Evolutionary conservation across 1,139 yeast genomes (phyloP).

Genomic region (Yamadazyma spencermartinsiae): DNA sequence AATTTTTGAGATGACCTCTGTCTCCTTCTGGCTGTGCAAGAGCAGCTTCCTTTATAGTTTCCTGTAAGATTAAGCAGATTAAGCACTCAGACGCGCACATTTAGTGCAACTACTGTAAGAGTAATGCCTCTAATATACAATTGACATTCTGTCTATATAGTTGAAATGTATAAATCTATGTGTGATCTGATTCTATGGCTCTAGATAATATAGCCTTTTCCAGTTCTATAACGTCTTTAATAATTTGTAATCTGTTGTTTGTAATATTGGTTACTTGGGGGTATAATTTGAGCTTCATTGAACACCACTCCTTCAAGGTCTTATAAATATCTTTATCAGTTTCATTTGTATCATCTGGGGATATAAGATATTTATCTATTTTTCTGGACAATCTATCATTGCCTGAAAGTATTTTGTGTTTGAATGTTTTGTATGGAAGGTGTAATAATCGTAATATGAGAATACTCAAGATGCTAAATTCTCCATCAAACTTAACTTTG

Average conservation of each 20-base stretch:
- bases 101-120: too few relatives aligned
- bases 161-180: not conserved
- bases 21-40: too few relatives aligned
- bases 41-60: too few relatives aligned
- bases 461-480: conserved; percentile 26
- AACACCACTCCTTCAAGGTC: conserved; percentile 24
- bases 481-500: conserved; percentile 23
- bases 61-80: too few relatives aligned
- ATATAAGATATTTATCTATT: conserved; percentile 14
- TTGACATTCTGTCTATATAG: not conserved
- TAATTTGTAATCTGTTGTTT: conserved; percentile 11
- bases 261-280: conserved; percentile 3
- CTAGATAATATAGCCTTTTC: conserved; percentile 19
- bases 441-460: conserved; percentile 26
- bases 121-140: too few relatives aligned
- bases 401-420: conserved; percentile 13
- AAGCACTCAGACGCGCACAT: too few relatives aligned
- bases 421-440: conserved; percentile 28
- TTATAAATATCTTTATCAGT: conserved; percentile 14
- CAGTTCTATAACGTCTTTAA: conserved; percentile 16
- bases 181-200: conserved; percentile 4
- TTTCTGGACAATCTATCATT: conserved; percentile 17
- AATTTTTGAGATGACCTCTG: too few relatives aligned
- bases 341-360: conserved; percentile 14
- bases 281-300: conserved; percentile 20